Evolutionary conservation across 352 stramenopile genomes (phyloP), one percentile per base, ranked within the genome.

Genomic region (Globisporangium lucens): DNA sequence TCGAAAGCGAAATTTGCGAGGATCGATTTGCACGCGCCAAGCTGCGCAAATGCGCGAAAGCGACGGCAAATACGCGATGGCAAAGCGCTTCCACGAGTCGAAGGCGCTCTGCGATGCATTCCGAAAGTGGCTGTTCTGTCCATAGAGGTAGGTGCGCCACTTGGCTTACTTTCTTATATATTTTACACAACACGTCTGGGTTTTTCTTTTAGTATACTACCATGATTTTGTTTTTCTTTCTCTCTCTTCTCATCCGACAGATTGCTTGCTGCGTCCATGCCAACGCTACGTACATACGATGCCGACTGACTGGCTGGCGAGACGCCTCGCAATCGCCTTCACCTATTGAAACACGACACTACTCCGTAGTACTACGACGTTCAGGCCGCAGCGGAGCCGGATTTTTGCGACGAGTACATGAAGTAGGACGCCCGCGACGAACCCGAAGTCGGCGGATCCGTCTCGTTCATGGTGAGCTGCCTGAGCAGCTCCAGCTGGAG

Each of bases 31-130:
- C 10, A 38, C 41, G 0, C 24, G 24, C 4, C 56, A 46, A 53
- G 73, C 75, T 4, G 10, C 53, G 12, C 22, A 49, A 38, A n/a
- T 87, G 27, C 61, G 80, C 0, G 55, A 73, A 20, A 63, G 24
- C 6, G 78, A 87, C 46, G 78, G 78, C 20, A 87, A 87, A 61
- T 89, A 77, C 63, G 78, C 67, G 1, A 63, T 78, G 38, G 78
- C 75, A 3, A 86, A 89, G 60, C 68, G 70, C 30, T 89, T 79
- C 29, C 57, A 81, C n/a, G 70, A 75, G 17, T 38, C 66, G 4
- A 78, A 74, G 49, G 43, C 75, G n/a, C 53, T 79, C 9, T 66
- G 55, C 2, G 20, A 29, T 1, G 59, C 65, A 5, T 67, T 80
- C 43, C 63, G 64, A 0, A 43, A 49, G 0, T 84, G 74, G 75